phyloP scores from a whole-genome alignment of 2,329 filamentous ascomycete species.

The Biscogniauxia sp. region DNA sequence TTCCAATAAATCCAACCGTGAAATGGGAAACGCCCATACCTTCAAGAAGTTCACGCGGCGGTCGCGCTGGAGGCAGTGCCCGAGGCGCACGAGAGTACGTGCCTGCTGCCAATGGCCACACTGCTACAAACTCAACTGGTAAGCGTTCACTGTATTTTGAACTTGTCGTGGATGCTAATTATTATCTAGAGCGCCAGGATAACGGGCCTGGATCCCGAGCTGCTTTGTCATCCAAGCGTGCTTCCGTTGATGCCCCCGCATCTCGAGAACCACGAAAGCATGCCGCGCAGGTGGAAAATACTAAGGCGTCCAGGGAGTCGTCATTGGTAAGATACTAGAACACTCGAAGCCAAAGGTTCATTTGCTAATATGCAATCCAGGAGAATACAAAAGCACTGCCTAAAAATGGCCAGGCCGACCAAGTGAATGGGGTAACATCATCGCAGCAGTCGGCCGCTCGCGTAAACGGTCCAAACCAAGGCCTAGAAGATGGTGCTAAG shows the following conservation, averaged over 20 bases:
- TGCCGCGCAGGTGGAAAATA: constrained; percentile 37
- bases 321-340: constrained; percentile 36
- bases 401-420: constrained; percentile 15
- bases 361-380: constrained; percentile 1
- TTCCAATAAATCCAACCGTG: constrained; percentile 80
- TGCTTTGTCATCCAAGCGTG: constrained; percentile 43
- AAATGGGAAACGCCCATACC: constrained; percentile 83
- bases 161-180: constrained; percentile 12
- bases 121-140: constrained; percentile 20
- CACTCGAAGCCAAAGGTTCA: background rate
- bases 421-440: constrained; percentile 14
- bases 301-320: constrained; percentile 39
- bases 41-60: constrained; percentile 49
- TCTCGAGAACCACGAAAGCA: constrained; percentile 48
- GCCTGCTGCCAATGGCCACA: constrained; percentile 19
- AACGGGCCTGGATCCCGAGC: constrained; percentile 29
- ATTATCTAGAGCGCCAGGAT: constrained; percentile 23
- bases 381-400: background rate
- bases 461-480: constrained; percentile 12
- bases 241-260: constrained; percentile 39
- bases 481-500: constrained; percentile 21
- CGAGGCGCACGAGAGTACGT: constrained; percentile 29
- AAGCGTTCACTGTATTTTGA: constrained; percentile 3
- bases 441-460: constrained; percentile 14
- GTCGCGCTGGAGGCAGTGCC: constrained; percentile 31